These are phyloP conservation scores for Xylaria grammica DNA, from an alignment of 495 filamentous ascomycete genomes.

Conservation along the genomic window DNA sequence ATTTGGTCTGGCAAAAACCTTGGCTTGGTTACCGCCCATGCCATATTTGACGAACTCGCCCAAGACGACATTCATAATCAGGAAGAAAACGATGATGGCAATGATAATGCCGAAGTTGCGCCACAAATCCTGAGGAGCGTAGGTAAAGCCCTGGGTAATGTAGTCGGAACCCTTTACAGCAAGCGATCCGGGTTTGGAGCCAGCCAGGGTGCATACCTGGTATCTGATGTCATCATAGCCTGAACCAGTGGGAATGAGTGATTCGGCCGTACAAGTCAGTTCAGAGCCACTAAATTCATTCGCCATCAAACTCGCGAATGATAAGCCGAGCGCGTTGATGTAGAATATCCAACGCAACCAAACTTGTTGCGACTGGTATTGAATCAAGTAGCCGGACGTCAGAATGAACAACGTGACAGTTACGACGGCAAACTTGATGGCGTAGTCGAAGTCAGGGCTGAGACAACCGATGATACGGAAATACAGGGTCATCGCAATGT, in stretches of 20 bases:
- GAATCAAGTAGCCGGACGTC: conserved; percentile 81
- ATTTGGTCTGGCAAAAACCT: conserved; percentile 74
- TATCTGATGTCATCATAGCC: conserved; percentile 69
- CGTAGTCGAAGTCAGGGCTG: conserved; percentile 84
- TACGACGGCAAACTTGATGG: conserved; percentile 77
- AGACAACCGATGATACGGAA: conserved; percentile 80
- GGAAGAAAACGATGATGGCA: conserved; percentile 69
- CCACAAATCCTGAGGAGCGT: conserved; percentile 67
- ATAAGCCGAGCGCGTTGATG: conserved; percentile 76
- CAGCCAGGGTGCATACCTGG: conserved; percentile 76
- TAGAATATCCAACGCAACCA: conserved; percentile 86
- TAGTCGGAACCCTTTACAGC: conserved; percentile 66
- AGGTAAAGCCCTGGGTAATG: conserved; percentile 66
- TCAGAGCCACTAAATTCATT: conserved; percentile 75
- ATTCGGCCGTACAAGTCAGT: conserved; percentile 66
- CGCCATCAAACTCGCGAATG: conserved; percentile 78
- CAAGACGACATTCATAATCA: conserved; percentile 70
- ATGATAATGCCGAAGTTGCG: conserved; percentile 78
- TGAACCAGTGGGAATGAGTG: conserved; percentile 67
- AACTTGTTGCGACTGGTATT: conserved; percentile 69
- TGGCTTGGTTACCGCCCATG: conserved; percentile 77
- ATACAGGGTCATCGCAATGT: conserved; percentile 78
- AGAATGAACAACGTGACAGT: conserved; percentile 80
- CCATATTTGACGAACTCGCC: conserved; percentile 79
- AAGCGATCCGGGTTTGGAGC: conserved; percentile 65